Base-by-base conservation (phyloP, 345 rosid species). In the Theobroma cacao region DNA sequence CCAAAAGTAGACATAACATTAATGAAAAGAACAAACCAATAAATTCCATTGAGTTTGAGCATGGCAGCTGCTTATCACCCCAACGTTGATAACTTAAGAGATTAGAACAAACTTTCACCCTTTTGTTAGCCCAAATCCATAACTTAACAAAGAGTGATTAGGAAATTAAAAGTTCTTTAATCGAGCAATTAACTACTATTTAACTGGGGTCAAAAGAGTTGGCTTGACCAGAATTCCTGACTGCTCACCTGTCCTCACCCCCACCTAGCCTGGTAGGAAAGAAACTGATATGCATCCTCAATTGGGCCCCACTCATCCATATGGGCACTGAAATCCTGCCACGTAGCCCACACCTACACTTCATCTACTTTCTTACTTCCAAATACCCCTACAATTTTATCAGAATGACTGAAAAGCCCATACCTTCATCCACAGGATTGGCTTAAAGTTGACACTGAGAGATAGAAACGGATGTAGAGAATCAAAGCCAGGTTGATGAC, bases 201-300 rank as follows among this genome's bases (percentile, higher is more conserved):
- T 47, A 75, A 45, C 40, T 26, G 26, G 77, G 71, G 72, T 62
- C 71, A 63, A 75, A 36, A 22, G 3, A 55, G 69, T 56, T 34
- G 82, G 84, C 64, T 73, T 60, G 79, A 66, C 45, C 56, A 6
- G 11, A 5, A 18, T 5, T 50, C 43, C 26, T 20, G 26, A 20
- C 11, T 31, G 43, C 61, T 50, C 9, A 71, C 61, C 60, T 71
- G 43, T 50, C 61, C 48, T 73, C 64, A 7, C 18, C 34, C 22
- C 64, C 63, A 73, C 48, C 64, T 55, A 53, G 76, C 31, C 24
- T n/a, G 50, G 12, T 55, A 31, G 28, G 30, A 11, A 10, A 50
- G 2, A 10, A 50, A 31, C 30, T 10, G 28, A 31, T 50, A 48
- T 30, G 48, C 75, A 71, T 31, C 41, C 30, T 0, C 17, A 3